A percentile compares a stretch with the other conserved stretches of the same genome.
Evolutionary conservation across 768 basidiomycete species (phyloP).

Genomic region (Russula sp.): DNA sequence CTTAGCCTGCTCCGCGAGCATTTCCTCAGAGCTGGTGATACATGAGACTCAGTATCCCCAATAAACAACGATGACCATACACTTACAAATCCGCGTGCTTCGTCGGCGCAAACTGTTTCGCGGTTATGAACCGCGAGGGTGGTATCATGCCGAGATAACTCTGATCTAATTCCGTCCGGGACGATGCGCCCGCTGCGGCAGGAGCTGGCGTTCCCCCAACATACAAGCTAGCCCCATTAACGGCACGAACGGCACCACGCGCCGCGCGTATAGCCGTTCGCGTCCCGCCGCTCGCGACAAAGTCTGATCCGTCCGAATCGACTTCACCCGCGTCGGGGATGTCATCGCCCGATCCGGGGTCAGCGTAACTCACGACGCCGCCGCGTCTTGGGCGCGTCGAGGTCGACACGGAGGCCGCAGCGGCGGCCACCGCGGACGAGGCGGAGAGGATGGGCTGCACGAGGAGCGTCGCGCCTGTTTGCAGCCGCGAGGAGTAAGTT

Average conservation of each 20-base stretch:
- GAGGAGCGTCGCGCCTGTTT: conserved; percentile 83
- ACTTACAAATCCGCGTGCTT: conserved; percentile 74
- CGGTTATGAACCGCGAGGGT: conserved; percentile 68
- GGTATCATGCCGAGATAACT: conserved; percentile 86
- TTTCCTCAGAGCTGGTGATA: conserved; percentile 53
- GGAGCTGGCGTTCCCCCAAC: conserved; percentile 35
- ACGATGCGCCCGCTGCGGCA: conserved; percentile 3
- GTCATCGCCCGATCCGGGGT: conserved; percentile 79
- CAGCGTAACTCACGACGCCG: conserved; percentile 79
- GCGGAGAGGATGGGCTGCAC: conserved; percentile 74
- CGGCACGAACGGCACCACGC: conserved; percentile 17
- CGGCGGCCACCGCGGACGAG: conserved; percentile 31
- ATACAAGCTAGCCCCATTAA: conserved; percentile 47
- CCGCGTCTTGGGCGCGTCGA: conserved; percentile 44
- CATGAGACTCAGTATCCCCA: not conserved
- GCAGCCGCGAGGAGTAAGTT: conserved; percentile 84
- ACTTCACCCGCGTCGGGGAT: conserved; percentile 74
- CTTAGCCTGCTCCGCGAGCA: conserved; percentile 56
- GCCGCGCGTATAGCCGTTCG: conserved; percentile 44
- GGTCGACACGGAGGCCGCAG: conserved; percentile 37
- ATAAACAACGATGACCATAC: conserved; percentile 8
- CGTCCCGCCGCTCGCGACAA: conserved; percentile 58
- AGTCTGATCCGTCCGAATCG: conserved; percentile 83
- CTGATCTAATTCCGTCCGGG: conserved; percentile 63
- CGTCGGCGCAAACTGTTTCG: conserved; percentile 51